These are phyloP conservation scores for Solanum etuberosum DNA, from an alignment of 257 asterid species.

Conservation along the genomic window DNA sequence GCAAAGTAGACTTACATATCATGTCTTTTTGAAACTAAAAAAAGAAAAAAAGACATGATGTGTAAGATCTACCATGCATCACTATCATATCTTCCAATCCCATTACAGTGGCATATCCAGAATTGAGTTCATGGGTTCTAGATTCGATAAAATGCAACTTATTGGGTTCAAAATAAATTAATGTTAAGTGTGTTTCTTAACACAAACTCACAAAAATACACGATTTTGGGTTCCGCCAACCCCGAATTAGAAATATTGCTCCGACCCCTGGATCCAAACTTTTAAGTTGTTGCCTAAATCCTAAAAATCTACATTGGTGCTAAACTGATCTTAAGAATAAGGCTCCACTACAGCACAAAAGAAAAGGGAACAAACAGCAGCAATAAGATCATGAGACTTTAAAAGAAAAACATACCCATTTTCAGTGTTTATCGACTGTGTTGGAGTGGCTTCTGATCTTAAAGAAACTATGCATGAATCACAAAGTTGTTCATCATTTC, in stretches of 20 bases:
- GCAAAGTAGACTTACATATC: neutral
- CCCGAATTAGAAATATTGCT: neutral
- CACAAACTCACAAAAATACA: neutral
- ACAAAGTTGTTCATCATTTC: slow-evolving; percentile 66
- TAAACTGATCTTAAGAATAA: neutral
- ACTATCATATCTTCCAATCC: neutral
- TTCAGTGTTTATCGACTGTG: slow-evolving; percentile 14
- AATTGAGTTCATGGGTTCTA: neutral
- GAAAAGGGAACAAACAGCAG: neutral
- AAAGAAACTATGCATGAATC: slow-evolving; percentile 63
- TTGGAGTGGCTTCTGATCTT: slow-evolving; percentile 48
- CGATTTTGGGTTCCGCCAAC: neutral
- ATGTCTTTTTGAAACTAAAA: neutral
- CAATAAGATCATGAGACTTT: neutral
- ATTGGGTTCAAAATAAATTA: neutral
- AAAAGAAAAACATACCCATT: slow-evolving; percentile 13
- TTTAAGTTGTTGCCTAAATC: neutral
- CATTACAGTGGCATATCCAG: neutral
- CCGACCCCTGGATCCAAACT: neutral
- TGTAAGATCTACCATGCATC: neutral
- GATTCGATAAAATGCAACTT: neutral
- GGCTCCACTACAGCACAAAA: neutral
- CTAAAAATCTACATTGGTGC: neutral
- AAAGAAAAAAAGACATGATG: neutral
- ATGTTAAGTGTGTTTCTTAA: neutral